Conservation (phyloP, 495 filamentous ascomycete genomes). For the Neurospora sp. region DNA sequence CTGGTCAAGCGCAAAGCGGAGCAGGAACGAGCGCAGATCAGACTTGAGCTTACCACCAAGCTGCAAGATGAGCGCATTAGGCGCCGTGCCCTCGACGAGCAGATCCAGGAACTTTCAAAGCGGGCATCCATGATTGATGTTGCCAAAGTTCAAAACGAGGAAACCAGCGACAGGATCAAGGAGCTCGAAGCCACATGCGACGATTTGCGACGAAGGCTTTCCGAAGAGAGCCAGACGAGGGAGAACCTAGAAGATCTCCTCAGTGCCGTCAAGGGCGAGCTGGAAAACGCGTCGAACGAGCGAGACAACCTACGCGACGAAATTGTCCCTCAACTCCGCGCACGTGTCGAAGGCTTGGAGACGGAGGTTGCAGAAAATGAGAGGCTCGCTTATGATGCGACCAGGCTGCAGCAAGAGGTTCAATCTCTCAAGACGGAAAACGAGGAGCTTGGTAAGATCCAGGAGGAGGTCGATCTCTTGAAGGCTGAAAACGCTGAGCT, state of each 20-base stretch:
- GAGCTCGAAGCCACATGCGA: conserved; percentile 76
- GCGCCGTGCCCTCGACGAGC: conserved; percentile 65
- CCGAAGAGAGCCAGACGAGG: conserved; percentile 78
- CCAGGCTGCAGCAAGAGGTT: conserved; percentile 73
- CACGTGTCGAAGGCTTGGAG: conserved; percentile 70
- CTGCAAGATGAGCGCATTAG: conserved; percentile 72
- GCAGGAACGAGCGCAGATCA: conserved; percentile 82
- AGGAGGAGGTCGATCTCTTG: conserved; percentile 1
- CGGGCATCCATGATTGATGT: conserved; percentile 52
- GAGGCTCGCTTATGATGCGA: conserved; percentile 60
- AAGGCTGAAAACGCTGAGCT: conserved; percentile 1
- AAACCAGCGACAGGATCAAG: conserved; percentile 45
- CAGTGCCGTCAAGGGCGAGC: conserved; percentile 68
- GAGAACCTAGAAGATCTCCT: conserved; percentile 91
- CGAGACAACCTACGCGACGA: conserved; percentile 86
- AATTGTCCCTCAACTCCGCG: conserved; percentile 61
- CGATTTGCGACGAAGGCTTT: conserved; percentile 66
- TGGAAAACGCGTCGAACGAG: conserved; percentile 75
- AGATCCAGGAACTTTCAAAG: conserved; percentile 70
- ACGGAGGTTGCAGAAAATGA: conserved; percentile 55
- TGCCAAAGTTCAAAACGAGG: conserved; percentile 33
- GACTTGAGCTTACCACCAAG: conserved; percentile 70
- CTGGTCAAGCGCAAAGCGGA: conserved; percentile 72
- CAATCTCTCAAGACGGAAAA: conserved; percentile 61
- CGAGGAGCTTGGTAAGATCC: conserved; percentile 4